phyloP scores from a whole-genome alignment of 2,329 filamentous ascomycete species.

The Ophiostoma fasciatum region DNA sequence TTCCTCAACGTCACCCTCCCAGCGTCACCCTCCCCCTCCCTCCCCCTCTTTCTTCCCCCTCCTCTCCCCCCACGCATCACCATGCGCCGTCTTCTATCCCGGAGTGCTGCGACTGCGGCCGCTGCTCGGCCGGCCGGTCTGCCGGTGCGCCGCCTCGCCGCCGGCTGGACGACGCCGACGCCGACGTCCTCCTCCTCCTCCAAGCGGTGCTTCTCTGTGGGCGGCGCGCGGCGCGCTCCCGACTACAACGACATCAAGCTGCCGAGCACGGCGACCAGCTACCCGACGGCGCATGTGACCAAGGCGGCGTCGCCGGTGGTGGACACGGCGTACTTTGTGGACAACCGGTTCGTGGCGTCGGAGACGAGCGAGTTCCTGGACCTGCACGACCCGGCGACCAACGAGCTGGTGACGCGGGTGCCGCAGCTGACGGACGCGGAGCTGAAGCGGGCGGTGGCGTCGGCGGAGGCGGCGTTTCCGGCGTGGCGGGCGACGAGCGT shows the following conservation, averaged over 20 bases:
- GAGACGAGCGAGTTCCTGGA: slow-evolving; percentile 60
- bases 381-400: slow-evolving; percentile 69
- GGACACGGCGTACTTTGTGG: slow-evolving; percentile 67
- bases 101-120: slow-evolving; percentile 21
- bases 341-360: slow-evolving; percentile 64
- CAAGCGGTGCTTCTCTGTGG: slow-evolving; percentile 40
- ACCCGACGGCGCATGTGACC: slow-evolving; percentile 58
- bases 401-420: slow-evolving; percentile 70
- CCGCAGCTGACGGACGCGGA: slow-evolving; percentile 69
- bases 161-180: too few species aligned
- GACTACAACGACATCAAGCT: slow-evolving; percentile 24
- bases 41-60: neutral
- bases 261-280: slow-evolving; percentile 42
- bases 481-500: slow-evolving; percentile 59
- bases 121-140: slow-evolving; percentile 20
- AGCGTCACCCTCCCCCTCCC: neutral
- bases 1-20: neutral
- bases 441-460: slow-evolving; percentile 59
- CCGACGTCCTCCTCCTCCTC: too few species aligned
- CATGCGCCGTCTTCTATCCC: slow-evolving; percentile 33
- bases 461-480: slow-evolving; percentile 61
- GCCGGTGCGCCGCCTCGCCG: slow-evolving; percentile 15
- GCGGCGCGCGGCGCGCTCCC: slow-evolving; percentile 38
- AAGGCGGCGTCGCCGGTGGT: slow-evolving; percentile 39
- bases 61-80: neutral